Evolutionary conservation across 305 asterid species (phyloP).

Genomic region (Andrographis paniculata): DNA sequence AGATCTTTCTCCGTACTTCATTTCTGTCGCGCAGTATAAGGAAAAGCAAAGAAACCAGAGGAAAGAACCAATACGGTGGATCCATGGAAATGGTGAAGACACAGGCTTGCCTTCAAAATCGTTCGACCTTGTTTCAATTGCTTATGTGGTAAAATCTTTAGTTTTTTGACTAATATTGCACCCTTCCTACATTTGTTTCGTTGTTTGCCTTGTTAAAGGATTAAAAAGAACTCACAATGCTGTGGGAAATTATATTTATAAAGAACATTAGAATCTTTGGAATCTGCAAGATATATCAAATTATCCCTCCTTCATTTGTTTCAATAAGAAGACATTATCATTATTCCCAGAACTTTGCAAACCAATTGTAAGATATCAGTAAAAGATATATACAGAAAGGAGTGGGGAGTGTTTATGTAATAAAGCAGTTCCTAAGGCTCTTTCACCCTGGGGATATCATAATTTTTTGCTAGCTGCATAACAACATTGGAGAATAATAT

Average conservation of each 20-base stretch:
- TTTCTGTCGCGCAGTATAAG: slow-evolving; percentile 79
- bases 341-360: too few species aligned
- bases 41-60: slow-evolving; percentile 41
- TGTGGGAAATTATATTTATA: too few species aligned
- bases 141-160: slow-evolving; percentile 57
- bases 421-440: too few species aligned
- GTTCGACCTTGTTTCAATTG: slow-evolving; percentile 76
- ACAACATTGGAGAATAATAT: not conserved
- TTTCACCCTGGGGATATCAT: too few species aligned
- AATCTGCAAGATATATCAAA: not conserved
- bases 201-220: too few species aligned
- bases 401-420: too few species aligned
- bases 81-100: slow-evolving; percentile 84
- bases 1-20: slow-evolving; percentile 87
- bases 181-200: not conserved
- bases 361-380: too few species aligned
- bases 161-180: not conserved
- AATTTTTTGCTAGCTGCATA: too few species aligned
- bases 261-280: too few species aligned
- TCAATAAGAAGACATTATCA: too few species aligned
- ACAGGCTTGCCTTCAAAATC: slow-evolving; percentile 82
- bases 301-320: not conserved
- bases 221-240: too few species aligned
- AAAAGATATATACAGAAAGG: too few species aligned
- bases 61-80: slow-evolving; percentile 46